A percentile compares a stretch with the other conserved stretches of the same genome.
phyloP scores from a whole-genome alignment of 2,329 filamentous ascomycete genomes.

The Metarhizium sp. region DNA sequence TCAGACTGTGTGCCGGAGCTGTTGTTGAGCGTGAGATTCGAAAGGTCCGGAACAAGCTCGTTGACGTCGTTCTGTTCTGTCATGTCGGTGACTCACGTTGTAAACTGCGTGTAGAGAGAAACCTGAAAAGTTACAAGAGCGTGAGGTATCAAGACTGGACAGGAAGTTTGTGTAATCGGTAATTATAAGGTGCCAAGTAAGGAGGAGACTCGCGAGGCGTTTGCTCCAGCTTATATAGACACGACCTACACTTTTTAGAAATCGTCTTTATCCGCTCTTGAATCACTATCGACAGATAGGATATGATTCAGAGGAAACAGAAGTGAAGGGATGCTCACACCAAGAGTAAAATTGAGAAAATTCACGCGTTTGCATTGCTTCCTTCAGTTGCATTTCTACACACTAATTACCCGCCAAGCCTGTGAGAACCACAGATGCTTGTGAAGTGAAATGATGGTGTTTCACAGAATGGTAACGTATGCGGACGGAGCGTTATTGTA shows the following conservation, averaged over 20 bases:
- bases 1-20: not conserved
- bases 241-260: too few relatives aligned
- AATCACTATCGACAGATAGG: too few relatives aligned
- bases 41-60: not conserved
- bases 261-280: too few relatives aligned
- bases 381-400: not conserved
- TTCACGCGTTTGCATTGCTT: not conserved
- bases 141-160: not conserved
- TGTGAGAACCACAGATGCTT: not conserved
- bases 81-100: not conserved
- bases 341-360: not conserved
- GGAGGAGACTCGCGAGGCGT: too few relatives aligned
- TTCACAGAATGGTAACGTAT: not conserved
- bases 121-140: not conserved
- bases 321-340: not conserved
- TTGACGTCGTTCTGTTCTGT: not conserved
- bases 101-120: not conserved
- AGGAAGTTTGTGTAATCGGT: too few relatives aligned
- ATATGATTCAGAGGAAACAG: too few relatives aligned
- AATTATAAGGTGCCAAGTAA: too few relatives aligned
- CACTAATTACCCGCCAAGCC: not conserved
- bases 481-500: not conserved
- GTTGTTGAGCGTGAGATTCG: not conserved
- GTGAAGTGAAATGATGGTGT: not conserved
- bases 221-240: too few relatives aligned